Evolutionary conservation across 208 protist genomes (phyloP).

Genomic region (Leishmania tropica): DNA sequence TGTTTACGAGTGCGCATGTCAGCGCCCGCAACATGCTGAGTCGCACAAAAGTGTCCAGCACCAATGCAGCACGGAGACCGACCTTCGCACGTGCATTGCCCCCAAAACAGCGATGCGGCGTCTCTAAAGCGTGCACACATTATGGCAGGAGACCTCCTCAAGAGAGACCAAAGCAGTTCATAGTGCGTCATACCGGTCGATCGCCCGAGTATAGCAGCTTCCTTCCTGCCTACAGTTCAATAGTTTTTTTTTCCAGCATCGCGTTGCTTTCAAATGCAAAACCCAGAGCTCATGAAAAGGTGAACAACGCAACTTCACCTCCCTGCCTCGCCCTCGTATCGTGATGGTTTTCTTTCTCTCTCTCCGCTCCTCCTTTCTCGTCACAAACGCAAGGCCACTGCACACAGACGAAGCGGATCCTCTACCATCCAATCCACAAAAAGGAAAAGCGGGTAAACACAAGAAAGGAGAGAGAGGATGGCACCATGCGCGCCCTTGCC

Average conservation of each 20-base stretch:
- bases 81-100: not conserved
- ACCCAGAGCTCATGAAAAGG: not conserved
- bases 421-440: not conserved
- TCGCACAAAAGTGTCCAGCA: not conserved
- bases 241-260: not conserved
- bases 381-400: not conserved
- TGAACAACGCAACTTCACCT: not conserved
- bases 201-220: not conserved
- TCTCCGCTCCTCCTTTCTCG: not conserved
- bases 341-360: not conserved
- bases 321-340: not conserved
- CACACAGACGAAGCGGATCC: not conserved
- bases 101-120: not conserved
- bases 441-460: not conserved
- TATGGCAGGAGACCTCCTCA: too few relatives aligned
- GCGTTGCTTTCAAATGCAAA: constrained; percentile 7
- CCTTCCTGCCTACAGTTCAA: not conserved
- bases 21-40: not conserved
- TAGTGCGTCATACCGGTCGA: not conserved
- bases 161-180: not conserved
- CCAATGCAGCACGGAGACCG: not conserved
- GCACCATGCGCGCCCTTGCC: too few relatives aligned
- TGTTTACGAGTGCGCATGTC: not conserved
- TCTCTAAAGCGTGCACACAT: not conserved
- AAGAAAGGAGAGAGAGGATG: not conserved